A percentile compares a stretch with the other conserved stretches of the same genome.
These are phyloP conservation scores for Pseudonitzschia delicatissima DNA, from an alignment of 108 stramenopile species.

Conservation along the genomic window DNA sequence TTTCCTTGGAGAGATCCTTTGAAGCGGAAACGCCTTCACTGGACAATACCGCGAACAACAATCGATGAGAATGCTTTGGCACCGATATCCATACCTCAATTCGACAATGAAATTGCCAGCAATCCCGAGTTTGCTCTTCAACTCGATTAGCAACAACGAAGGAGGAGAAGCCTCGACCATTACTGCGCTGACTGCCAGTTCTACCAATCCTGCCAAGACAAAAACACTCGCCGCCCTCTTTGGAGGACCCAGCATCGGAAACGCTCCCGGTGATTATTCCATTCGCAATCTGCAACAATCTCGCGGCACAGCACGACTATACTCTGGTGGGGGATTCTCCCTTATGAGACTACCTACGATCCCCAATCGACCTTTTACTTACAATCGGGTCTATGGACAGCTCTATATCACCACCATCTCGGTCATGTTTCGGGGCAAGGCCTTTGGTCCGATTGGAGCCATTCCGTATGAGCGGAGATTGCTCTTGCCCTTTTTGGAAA, in stretches of 20 bases:
- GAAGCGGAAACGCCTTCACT: too few species aligned
- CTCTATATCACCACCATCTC: conserved; percentile 56
- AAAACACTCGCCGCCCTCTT: not conserved
- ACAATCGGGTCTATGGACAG: conserved; percentile 55
- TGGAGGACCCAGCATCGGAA: not conserved
- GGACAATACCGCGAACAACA: too few species aligned
- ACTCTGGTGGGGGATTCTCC: not conserved
- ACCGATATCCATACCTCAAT: too few species aligned
- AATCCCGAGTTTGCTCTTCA: too few species aligned
- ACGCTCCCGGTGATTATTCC: not conserved
- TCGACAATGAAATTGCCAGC: too few species aligned
- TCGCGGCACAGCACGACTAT: not conserved
- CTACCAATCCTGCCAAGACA: not conserved
- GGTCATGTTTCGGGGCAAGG: conserved; percentile 63
- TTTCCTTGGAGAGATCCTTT: too few species aligned
- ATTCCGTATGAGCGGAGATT: conserved; percentile 55
- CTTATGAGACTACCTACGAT: conserved; percentile 8
- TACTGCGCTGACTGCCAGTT: too few species aligned
- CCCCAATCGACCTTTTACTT: not conserved
- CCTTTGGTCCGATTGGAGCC: conserved; percentile 43
- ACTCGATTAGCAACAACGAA: too few species aligned
- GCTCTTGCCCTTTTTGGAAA: conserved; percentile 39
- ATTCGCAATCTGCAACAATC: not conserved
- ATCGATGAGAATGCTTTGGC: too few species aligned
- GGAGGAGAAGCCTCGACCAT: too few species aligned